These are phyloP conservation scores for Groenewaldozyma tartarivorans DNA, from an alignment of 805 yeast species.

Conservation along the genomic window DNA sequence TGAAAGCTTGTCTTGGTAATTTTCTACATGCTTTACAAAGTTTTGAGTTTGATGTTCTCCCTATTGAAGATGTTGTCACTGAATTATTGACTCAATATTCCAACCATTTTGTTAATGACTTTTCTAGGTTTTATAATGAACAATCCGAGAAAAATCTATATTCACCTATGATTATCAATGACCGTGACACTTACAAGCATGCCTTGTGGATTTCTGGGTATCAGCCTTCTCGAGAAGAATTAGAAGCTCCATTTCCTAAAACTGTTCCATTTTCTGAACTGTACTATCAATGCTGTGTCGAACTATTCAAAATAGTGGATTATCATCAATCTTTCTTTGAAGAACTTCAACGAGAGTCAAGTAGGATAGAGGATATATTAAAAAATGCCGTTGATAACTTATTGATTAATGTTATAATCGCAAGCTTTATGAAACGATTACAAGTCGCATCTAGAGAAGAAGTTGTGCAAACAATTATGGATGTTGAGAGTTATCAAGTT, in stretches of 20 bases:
- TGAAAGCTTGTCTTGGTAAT: slow-evolving; percentile 57
- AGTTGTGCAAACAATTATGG: slow-evolving; percentile 78
- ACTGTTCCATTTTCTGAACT: slow-evolving; percentile 81
- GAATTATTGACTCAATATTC: slow-evolving; percentile 52
- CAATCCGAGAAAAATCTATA: slow-evolving; percentile 73
- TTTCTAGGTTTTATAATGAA: slow-evolving; percentile 50
- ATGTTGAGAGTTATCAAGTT: slow-evolving; percentile 74
- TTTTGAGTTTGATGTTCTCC: slow-evolving; percentile 48
- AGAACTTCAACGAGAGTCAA: slow-evolving; percentile 52
- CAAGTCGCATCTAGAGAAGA: slow-evolving; percentile 78
- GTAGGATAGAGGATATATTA: slow-evolving; percentile 49
- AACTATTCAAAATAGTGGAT: slow-evolving; percentile 54
- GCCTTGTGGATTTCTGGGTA: slow-evolving; percentile 65
- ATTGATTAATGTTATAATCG: slow-evolving; percentile 58
- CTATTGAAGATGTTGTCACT: slow-evolving; percentile 54
- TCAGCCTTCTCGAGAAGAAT: slow-evolving; percentile 39
- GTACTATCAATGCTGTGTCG: slow-evolving; percentile 78
- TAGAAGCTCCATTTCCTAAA: slow-evolving; percentile 39
- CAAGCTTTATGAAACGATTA: slow-evolving; percentile 49
- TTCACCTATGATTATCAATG: slow-evolving; percentile 72
- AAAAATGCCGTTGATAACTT: slow-evolving; percentile 56
- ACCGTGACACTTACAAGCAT: slow-evolving; percentile 48
- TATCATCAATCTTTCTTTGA: slow-evolving; percentile 57
- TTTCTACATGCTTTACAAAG: slow-evolving; percentile 71
- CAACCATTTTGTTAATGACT: slow-evolving; percentile 43